phyloP scores from a whole-genome alignment of 2,329 filamentous ascomycete genomes.

The Colletotrichum orchidophilum region DNA sequence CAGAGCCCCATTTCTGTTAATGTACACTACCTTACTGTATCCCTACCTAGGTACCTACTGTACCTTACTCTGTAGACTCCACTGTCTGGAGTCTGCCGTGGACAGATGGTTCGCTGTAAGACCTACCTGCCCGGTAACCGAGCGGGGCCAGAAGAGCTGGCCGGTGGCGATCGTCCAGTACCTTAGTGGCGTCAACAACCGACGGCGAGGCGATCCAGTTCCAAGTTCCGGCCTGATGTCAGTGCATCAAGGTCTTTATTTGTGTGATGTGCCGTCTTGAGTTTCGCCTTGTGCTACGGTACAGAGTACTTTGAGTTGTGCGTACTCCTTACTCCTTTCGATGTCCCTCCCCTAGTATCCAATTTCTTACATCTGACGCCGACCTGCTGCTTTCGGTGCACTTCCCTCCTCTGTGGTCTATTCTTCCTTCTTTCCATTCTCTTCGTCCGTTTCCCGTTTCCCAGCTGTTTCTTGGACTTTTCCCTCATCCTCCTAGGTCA shows the following conservation, averaged over 20 bases:
- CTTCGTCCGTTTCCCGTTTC: neutral
- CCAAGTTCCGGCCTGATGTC: neutral
- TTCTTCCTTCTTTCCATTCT: neutral
- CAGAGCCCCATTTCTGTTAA: neutral
- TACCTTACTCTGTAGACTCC: too few relatives aligned
- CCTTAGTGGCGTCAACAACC: neutral
- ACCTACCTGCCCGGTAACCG: neutral
- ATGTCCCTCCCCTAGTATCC: neutral
- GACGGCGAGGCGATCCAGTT: neutral
- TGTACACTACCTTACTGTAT: too few relatives aligned
- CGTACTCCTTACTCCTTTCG: neutral
- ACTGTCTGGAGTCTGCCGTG: neutral
- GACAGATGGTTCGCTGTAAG: neutral
- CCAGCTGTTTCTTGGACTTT: neutral
- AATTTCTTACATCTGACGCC: constrained; percentile 16
- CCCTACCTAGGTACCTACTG: too few relatives aligned
- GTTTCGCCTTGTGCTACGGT: neutral
- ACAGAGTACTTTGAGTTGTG: too few relatives aligned
- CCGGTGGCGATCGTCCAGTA: constrained; percentile 1
- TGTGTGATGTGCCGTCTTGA: constrained; percentile 7
- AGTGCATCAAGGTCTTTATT: neutral
- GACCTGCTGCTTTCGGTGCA: constrained; percentile 3
- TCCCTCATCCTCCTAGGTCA: neutral
- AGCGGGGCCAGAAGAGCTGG: neutral
- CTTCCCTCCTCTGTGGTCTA: neutral